Conservation (phyloP, 2,329 filamentous ascomycete species). For the Fusarium graminum region DNA sequence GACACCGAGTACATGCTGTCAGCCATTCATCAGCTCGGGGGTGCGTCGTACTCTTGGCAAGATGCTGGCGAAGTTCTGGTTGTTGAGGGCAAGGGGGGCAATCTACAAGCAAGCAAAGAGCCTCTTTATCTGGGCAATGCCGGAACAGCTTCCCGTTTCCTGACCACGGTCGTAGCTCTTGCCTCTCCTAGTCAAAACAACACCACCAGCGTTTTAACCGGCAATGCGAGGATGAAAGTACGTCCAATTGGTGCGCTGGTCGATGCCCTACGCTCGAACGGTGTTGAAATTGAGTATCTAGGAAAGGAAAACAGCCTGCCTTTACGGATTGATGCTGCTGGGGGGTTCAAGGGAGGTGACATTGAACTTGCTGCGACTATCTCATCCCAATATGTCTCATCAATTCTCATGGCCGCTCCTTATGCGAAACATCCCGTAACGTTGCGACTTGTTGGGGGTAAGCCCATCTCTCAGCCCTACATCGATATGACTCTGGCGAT, state of each 20-base stretch:
- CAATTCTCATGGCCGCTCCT: conserved; percentile 94
- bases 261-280: conserved; percentile 88
- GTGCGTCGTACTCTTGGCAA: conserved; percentile 93
- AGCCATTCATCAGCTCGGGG: conserved; percentile 85
- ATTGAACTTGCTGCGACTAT: conserved; percentile 95
- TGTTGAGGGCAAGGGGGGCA: conserved; percentile 90
- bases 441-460: conserved; percentile 90
- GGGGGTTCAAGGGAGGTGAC: conserved; percentile 84
- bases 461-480: conserved; percentile 95
- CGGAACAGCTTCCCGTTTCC: conserved; percentile 93
- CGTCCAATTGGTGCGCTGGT: conserved; percentile 94
- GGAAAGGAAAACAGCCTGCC: conserved; percentile 88
- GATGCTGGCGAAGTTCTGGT: conserved; percentile 92
- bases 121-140: conserved; percentile 95
- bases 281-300: conserved; percentile 87
- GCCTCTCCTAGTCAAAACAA: conserved; percentile 75
- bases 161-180: conserved; percentile 91
- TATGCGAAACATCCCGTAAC: conserved; percentile 96
- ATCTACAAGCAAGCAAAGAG: conserved; percentile 78
- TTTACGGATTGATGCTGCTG: conserved; percentile 82
- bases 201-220: conserved; percentile 82
- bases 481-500: conserved; percentile 99
- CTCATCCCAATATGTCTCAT: conserved; percentile 99
- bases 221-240: conserved; percentile 96
- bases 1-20: conserved; percentile 98